A percentile compares a stretch with the other conserved stretches of the same genome.
phyloP scores from a whole-genome alignment of 2,329 filamentous ascomycete genomes.

The Cordyceps pruinosa region DNA sequence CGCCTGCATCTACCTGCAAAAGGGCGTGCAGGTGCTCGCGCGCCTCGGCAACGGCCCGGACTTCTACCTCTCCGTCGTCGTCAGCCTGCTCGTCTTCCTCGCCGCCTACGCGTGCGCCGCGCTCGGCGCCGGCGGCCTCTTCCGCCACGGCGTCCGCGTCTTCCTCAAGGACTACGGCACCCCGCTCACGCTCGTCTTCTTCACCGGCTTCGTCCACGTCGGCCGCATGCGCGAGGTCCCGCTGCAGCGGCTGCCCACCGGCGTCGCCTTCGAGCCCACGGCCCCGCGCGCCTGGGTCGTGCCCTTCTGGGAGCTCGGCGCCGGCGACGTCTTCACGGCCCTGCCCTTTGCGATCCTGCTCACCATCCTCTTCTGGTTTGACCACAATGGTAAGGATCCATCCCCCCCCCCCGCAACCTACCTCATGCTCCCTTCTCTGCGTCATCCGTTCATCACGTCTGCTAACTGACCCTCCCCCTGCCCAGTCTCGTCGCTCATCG shows the following conservation, averaged over 20 bases:
- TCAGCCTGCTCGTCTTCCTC: constrained; percentile 71
- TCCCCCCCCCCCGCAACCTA: not conserved
- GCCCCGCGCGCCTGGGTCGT: constrained; percentile 68
- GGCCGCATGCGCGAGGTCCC: constrained; percentile 69
- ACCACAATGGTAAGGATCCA: constrained; percentile 63
- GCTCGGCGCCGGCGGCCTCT: constrained; percentile 63
- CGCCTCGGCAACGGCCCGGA: constrained; percentile 61
- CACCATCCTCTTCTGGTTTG: constrained; percentile 83
- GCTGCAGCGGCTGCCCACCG: constrained; percentile 66
- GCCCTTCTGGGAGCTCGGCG: constrained; percentile 69
- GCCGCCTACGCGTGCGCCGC: constrained; percentile 68
- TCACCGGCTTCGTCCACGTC: constrained; percentile 82
- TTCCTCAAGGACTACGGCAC: constrained; percentile 90
- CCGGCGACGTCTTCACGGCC: constrained; percentile 70
- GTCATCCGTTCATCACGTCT: no score
- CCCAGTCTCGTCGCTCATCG: constrained; percentile 71
- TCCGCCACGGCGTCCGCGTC: constrained; percentile 67
- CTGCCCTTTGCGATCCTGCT: constrained; percentile 80
- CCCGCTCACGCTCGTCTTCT: constrained; percentile 75
- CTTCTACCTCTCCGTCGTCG: constrained; percentile 72
- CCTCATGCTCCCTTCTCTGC: not conserved
- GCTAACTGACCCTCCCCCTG: not conserved
- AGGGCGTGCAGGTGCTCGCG: constrained; percentile 78
- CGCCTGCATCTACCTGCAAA: constrained; percentile 85
- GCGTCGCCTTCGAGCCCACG: constrained; percentile 73